Percentiles rank a stretch among this genome's conserved stretches.
These are phyloP conservation scores for Picea engelmannii DNA, from an alignment of 83 land plant genomes.

Conservation along the genomic window DNA sequence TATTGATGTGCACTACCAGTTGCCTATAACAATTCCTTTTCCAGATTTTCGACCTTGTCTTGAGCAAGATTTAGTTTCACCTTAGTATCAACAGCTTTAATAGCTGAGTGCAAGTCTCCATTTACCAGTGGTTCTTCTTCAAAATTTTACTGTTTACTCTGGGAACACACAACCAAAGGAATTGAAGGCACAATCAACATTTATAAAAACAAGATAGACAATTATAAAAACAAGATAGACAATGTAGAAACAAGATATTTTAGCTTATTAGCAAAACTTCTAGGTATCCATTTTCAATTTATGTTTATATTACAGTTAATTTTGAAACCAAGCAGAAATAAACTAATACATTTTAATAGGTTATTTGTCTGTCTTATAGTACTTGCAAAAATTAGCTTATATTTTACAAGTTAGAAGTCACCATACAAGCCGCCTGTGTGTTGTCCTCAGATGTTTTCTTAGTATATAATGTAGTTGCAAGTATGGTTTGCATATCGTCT, in stretches of 20 bases:
- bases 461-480: background rate
- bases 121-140: background rate
- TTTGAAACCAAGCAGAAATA: background rate
- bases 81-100: background rate
- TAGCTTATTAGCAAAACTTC: background rate
- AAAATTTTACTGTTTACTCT: background rate
- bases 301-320: no score
- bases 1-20: background rate
- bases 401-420: background rate
- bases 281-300: background rate
- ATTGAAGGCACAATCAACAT: background rate
- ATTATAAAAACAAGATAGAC: no score
- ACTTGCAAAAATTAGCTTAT: background rate
- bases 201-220: no score
- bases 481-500: background rate
- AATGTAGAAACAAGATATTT: background rate
- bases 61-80: conserved; percentile 9
- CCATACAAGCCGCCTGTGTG: background rate
- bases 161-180: background rate
- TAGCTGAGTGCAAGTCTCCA: conserved; percentile 10
- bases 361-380: background rate
- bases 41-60: background rate
- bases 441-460: background rate
- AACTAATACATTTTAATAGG: background rate
- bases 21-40: conserved; percentile 12